Percentiles rank a stretch among this genome's conserved stretches.
Evolutionary conservation across 257 asterid genomes (phyloP).

Genomic region (Misopates orontium): DNA sequence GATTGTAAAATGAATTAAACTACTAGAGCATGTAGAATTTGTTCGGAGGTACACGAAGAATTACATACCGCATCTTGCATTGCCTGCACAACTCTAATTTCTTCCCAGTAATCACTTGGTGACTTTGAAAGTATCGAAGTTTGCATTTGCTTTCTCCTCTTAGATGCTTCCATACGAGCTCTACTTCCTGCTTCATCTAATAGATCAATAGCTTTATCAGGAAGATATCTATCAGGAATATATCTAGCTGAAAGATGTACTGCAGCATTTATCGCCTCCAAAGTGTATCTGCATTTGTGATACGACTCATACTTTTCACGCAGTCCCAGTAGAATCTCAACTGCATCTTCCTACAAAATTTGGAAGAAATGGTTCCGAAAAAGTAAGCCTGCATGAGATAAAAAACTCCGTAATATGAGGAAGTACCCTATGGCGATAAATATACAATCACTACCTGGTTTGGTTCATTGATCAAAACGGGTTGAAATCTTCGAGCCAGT

Average conservation of each 20-base stretch:
- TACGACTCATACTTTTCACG: constrained; percentile 80
- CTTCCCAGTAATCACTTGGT: constrained; percentile 89
- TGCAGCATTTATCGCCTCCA: constrained; percentile 93
- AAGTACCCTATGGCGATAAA: neutral
- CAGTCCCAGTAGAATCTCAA: constrained; percentile 79
- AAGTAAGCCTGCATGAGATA: constrained; percentile 23
- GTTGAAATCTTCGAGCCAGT: constrained; percentile 90
- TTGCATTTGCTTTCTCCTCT: constrained; percentile 68
- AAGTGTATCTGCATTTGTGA: constrained; percentile 82
- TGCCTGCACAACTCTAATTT: constrained; percentile 77
- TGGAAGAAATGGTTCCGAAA: constrained; percentile 21
- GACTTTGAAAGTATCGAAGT: constrained; percentile 63
- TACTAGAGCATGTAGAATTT: neutral
- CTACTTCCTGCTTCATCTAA: constrained; percentile 99
- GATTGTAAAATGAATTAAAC: constrained; percentile 26
- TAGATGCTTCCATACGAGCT: constrained; percentile 83
- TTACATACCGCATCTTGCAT: constrained; percentile 69
- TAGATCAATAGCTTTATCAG: constrained; percentile 97
- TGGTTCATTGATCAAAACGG: constrained; percentile 81
- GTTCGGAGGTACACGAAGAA: neutral
- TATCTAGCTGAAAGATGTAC: constrained; percentile 85
- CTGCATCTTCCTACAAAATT: constrained; percentile 71
- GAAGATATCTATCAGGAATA: constrained; percentile 91
- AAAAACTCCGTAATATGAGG: constrained; percentile 2
- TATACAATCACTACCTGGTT: constrained; percentile 57